phyloP scores from a whole-genome alignment of 2,329 filamentous ascomycete species.

The Pseudonectria foliicola region DNA sequence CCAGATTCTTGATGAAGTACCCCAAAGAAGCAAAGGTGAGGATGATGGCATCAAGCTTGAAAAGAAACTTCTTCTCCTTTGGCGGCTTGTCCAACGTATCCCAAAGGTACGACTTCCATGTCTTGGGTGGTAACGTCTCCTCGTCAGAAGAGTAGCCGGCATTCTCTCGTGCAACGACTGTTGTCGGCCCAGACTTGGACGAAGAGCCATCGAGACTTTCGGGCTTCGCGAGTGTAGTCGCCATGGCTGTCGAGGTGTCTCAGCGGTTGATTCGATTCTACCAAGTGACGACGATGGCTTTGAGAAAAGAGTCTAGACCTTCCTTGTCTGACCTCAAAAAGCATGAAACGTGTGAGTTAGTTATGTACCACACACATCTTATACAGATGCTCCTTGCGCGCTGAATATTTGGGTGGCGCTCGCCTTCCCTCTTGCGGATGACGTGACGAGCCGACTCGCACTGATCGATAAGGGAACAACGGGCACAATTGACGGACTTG shows the following conservation, averaged over 20 bases:
- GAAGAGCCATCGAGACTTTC: conserved; percentile 4
- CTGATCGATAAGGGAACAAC: neutral
- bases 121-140: conserved; percentile 25
- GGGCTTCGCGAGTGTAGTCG: neutral
- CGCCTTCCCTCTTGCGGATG: conserved; percentile 2
- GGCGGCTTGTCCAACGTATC: conserved; percentile 38
- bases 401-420: neutral
- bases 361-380: neutral
- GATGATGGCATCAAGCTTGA: conserved; percentile 36
- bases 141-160: conserved; percentile 12
- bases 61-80: conserved; percentile 32
- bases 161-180: conserved; percentile 2
- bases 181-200: conserved; percentile 4
- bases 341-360: too few species aligned
- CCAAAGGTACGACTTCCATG: conserved; percentile 43
- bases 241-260: neutral
- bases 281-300: neutral
- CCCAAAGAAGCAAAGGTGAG: conserved; percentile 29
- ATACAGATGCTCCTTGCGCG: neutral
- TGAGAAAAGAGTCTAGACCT: too few species aligned
- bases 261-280: conserved; percentile 4
- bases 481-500: too few species aligned
- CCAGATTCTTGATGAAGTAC: conserved; percentile 33
- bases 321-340: too few species aligned
- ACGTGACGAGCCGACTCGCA: conserved; percentile 3